A percentile compares a stretch with the other conserved stretches of the same genome.
Conservation (phyloP, 805 yeast genomes). For the Debaryomyces castellii region DNA sequence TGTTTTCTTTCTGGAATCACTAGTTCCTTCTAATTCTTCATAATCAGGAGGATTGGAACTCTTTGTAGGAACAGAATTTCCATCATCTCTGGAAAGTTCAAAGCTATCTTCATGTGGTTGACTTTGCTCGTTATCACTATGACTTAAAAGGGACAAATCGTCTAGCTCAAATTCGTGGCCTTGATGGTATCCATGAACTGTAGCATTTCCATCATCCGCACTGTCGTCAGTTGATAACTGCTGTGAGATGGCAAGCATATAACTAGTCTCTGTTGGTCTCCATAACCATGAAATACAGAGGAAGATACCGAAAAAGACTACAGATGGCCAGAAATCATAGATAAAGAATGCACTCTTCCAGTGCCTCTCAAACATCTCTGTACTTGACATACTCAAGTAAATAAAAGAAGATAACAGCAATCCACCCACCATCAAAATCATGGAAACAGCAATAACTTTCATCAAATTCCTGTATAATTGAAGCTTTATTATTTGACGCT, state of each 20-base stretch:
- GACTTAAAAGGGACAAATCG: constrained; percentile 54
- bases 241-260: constrained; percentile 90
- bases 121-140: constrained; percentile 37
- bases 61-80: constrained; percentile 5
- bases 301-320: constrained; percentile 82
- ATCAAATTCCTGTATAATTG: constrained; percentile 80
- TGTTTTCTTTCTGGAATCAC: constrained; percentile 7
- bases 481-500: constrained; percentile 89
- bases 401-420: constrained; percentile 68
- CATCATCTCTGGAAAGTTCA: constrained; percentile 28
- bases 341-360: constrained; percentile 92
- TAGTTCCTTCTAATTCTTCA: constrained; percentile 8
- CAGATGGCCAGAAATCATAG: constrained; percentile 92
- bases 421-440: constrained; percentile 69
- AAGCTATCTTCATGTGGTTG: constrained; percentile 30
- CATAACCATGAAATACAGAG: constrained; percentile 84
- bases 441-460: constrained; percentile 69
- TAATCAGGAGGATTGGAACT: constrained; percentile 5
- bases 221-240: constrained; percentile 85
- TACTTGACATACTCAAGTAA: constrained; percentile 68
- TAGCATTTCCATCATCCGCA: constrained; percentile 39
- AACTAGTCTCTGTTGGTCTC: constrained; percentile 97
- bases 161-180: constrained; percentile 63
- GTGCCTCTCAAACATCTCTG: constrained; percentile 76
- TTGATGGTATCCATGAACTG: constrained; percentile 23